phyloP scores from a whole-genome alignment of 164 flowering plant genomes.

The Chimonanthus salicifolius region DNA sequence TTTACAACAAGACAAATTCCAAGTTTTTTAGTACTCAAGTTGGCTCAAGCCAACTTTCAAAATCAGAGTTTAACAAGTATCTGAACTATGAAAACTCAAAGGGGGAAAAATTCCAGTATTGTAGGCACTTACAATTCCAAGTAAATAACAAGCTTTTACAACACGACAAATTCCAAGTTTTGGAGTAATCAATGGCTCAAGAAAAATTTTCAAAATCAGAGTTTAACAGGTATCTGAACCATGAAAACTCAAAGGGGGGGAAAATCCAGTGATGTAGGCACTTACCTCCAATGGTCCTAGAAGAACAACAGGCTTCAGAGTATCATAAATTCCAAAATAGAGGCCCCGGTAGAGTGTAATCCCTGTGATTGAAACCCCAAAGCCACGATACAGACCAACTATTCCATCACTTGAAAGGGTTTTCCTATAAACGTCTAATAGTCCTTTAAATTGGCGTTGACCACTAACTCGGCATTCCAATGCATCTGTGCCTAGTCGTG shows the following conservation, averaged over 20 bases:
- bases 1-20: no score
- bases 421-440: constrained; percentile 77
- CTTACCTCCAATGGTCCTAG: constrained; percentile 82
- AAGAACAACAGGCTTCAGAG: constrained; percentile 82
- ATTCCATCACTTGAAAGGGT: constrained; percentile 82
- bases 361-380: constrained; percentile 89
- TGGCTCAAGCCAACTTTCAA: no score
- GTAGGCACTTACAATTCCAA: constrained; percentile 24
- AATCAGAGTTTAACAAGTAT: background rate
- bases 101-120: background rate
- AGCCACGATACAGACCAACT: constrained; percentile 86
- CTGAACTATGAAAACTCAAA: background rate
- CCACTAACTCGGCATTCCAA: constrained; percentile 40
- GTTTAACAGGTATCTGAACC: background rate
- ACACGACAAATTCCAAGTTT: no score
- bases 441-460: constrained; percentile 70
- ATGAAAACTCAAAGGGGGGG: background rate
- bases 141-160: no score
- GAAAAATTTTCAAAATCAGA: no score
- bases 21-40: no score
- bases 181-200: no score
- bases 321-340: constrained; percentile 95
- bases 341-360: constrained; percentile 89
- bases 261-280: background rate
- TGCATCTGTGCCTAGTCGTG: constrained; percentile 86